Percentiles rank a stretch among this genome's conserved stretches.
Conservation (phyloP, 1,139 yeast genomes). For the Pneumocystis oryctolagi region DNA sequence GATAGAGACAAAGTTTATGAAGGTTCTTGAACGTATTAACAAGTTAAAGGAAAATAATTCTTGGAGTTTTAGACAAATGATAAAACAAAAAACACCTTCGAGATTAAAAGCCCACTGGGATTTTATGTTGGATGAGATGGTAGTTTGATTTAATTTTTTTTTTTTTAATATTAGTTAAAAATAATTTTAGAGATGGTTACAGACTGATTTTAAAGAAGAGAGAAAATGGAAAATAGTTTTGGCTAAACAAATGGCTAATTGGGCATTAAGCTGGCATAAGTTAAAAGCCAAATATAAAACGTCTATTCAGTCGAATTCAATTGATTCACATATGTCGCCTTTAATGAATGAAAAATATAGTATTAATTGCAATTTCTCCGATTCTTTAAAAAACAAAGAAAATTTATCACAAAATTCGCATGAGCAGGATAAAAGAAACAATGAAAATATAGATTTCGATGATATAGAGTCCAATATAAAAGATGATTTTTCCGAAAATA, state of each 20-base stretch:
- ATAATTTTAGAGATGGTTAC: conserved; percentile 46
- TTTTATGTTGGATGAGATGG: conserved; percentile 52
- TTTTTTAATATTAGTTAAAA: not conserved
- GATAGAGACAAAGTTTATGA: conserved; percentile 86
- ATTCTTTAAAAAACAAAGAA: not conserved
- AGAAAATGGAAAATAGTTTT: conserved; percentile 19
- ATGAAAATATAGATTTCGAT: not conserved
- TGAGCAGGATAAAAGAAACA: conserved; percentile 5
- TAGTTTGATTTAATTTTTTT: not conserved
- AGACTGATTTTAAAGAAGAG: conserved; percentile 61
- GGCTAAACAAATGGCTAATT: conserved; percentile 10
- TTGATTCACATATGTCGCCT: not conserved
- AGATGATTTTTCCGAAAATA: not conserved
- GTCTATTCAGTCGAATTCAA: not conserved
- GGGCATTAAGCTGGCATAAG: conserved; percentile 11
- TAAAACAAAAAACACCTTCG: conserved; percentile 54
- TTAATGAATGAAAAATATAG: not conserved
- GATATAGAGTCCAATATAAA: not conserved
- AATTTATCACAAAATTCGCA: not conserved
- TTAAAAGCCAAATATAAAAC: conserved; percentile 2
- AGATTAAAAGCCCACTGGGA: conserved; percentile 53
- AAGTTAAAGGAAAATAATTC: conserved; percentile 73
- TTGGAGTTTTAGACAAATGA: conserved; percentile 87
- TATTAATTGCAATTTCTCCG: not conserved
- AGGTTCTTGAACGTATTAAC: conserved; percentile 81